Evolutionary conservation across 1,139 yeast genomes (phyloP).

Genomic region (Groenewaldozyma sp.): DNA sequence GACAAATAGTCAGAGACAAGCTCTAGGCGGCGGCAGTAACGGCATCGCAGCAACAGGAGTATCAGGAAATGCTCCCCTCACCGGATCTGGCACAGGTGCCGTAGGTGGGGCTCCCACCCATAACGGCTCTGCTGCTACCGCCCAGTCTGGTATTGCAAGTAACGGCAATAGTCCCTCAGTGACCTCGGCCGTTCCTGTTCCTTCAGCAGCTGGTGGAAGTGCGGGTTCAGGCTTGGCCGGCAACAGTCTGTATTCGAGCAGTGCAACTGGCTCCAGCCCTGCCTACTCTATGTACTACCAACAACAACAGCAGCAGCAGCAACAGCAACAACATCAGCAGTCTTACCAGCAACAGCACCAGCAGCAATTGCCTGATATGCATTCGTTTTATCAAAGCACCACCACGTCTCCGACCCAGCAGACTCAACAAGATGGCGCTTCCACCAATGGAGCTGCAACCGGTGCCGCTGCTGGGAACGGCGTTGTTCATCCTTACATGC

Average conservation of each 20-base stretch:
- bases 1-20: background rate
- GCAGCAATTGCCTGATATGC: constrained; percentile 7
- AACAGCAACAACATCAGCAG: constrained; percentile 12
- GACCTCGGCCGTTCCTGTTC: no score
- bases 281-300: no score
- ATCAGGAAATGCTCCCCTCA: constrained; percentile 4
- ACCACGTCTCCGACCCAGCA: background rate
- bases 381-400: background rate
- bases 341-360: constrained; percentile 17
- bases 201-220: no score
- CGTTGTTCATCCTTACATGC: background rate
- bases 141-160: no score
- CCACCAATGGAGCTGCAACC: constrained; percentile 8
- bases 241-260: no score
- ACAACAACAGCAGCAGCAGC: constrained; percentile 12
- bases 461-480: background rate
- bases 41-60: background rate
- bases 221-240: no score
- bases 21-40: constrained; percentile 6
- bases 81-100: no score
- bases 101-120: no score
- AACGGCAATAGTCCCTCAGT: no score
- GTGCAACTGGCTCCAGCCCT: no score
- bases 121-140: no score
- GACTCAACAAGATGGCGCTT: constrained; percentile 6